Evolutionary conservation across 2,329 filamentous ascomycete genomes (phyloP).

Genomic region (Aureobasidium sp.): DNA sequence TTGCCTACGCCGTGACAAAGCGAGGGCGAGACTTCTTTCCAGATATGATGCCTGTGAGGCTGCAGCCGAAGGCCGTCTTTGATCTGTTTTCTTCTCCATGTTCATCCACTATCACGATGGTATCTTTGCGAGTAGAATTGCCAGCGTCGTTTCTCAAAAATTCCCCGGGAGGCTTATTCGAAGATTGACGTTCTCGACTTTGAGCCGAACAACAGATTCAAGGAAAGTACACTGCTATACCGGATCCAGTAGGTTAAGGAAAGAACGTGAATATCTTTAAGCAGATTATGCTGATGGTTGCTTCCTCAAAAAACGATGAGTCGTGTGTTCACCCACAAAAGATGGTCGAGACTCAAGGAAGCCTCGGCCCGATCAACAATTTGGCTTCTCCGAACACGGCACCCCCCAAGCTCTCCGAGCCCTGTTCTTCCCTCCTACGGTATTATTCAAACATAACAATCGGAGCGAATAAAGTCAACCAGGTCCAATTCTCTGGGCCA

Average conservation of each 20-base stretch:
- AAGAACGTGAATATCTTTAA: neutral
- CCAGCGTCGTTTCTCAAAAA: neutral
- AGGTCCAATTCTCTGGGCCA: neutral
- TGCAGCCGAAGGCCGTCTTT: neutral
- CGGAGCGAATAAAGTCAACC: neutral
- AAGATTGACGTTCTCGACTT: neutral
- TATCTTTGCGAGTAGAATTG: neutral
- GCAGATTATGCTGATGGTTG: neutral
- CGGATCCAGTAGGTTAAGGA: neutral
- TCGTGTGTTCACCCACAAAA: neutral
- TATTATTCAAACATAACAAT: neutral
- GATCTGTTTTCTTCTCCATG: neutral
- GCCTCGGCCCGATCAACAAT: slow-evolving; percentile 10
- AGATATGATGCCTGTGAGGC: slow-evolving; percentile 6
- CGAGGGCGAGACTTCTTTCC: slow-evolving; percentile 23
- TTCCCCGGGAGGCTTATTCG: neutral
- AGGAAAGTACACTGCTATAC: neutral
- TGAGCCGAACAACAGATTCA: neutral
- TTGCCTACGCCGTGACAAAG: slow-evolving; percentile 33
- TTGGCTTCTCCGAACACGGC: slow-evolving; percentile 4
- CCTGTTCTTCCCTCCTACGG: neutral
- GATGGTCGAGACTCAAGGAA: neutral
- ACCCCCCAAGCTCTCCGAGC: neutral
- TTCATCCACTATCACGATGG: neutral
- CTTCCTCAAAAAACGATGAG: neutral